Evolutionary conservation across 2,329 filamentous ascomycete genomes (phyloP), one percentile per base, ranked within the genome.

Genomic region (Penicillium sp.): DNA sequence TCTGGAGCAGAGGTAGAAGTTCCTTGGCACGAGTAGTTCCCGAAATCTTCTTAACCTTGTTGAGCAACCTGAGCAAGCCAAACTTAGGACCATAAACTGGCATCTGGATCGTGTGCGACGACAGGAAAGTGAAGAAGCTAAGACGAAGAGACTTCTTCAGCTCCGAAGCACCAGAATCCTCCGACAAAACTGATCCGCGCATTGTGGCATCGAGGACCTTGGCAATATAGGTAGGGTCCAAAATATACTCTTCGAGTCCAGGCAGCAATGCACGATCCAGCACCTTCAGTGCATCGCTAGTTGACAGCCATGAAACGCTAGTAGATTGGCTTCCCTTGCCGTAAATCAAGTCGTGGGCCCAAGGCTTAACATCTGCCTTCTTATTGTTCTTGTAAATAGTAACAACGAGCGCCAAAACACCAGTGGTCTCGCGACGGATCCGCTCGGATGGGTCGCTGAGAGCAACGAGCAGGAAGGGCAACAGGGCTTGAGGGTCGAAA

Each of bases 381-480:
- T 80, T 81, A 14, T 70, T 68, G 51, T 80, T 72, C 47, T 72
- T 75, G 64, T 85, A 85, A 3, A 81, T 69, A 9, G 73, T 72
- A 13, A 81, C 79, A 13, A 93, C 67, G 3, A 83, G 78, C 26
- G 84, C 75, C 31, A 91, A 71, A 31, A 93, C 80, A 51, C 88
- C 84, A 22, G 88, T 86, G 21, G 92, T 90, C 50, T 90, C 86
- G 60, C 87, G 86, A 45, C 93, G 88, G 43, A 96, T 88, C 60
- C 86, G 86, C 60, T 88, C 86, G 1, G 90, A 90, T 5, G 86
- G 77, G 71, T 98, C 93, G 24, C 85, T 81, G 19, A 98, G 82
- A 22, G 89, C 90, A 37, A 84, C 80, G 46, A 97, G 77, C 31
- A 88, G 79, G 74, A 96, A 97, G 2, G 93, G 93, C n/a, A 96